Evolutionary conservation across 73 alveolate genomes (phyloP).

Genomic region (Tetrahymena borealis): DNA sequence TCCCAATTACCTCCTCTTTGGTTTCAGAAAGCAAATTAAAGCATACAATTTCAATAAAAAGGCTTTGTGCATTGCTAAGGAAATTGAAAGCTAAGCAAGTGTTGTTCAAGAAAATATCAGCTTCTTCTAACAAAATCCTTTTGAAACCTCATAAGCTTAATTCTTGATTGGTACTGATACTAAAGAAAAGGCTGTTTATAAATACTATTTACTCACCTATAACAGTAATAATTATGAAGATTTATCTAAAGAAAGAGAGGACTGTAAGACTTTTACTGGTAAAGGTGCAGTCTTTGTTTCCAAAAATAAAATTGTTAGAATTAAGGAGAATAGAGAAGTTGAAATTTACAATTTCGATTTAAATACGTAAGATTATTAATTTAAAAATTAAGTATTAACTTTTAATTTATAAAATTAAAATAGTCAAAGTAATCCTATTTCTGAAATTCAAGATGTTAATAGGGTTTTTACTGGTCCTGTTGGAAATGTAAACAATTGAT

Average conservation of each 20-base stretch:
- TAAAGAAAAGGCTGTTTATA: not conserved
- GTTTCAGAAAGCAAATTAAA: constrained; percentile 40
- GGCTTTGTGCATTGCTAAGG: not conserved
- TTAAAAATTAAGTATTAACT: constrained; percentile 17
- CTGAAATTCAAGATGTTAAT: not conserved
- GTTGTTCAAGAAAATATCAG: constrained; percentile 49
- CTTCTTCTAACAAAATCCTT: constrained; percentile 43
- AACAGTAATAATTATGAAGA: not conserved
- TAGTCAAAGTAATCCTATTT: constrained; percentile 14
- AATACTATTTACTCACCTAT: not conserved
- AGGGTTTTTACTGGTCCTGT: constrained; percentile 45
- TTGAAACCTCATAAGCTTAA: constrained; percentile 4
- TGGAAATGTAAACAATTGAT: constrained; percentile 51
- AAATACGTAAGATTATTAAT: not conserved
- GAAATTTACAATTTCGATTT: constrained; percentile 33
- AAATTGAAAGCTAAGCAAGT: constrained; percentile 42
- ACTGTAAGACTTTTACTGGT: constrained; percentile 12
- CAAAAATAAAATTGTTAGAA: constrained; percentile 17
- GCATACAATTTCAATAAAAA: constrained; percentile 3
- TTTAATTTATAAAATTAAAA: constrained; percentile 14
- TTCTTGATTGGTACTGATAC: constrained; percentile 5
- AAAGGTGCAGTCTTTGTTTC: constrained; percentile 33
- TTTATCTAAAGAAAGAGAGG: not conserved
- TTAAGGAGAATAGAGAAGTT: constrained; percentile 18
- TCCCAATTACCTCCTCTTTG: constrained; percentile 35